Evolutionary conservation across 208 protist genomes (phyloP).

Genomic region (Crithidia thermophila): DNA sequence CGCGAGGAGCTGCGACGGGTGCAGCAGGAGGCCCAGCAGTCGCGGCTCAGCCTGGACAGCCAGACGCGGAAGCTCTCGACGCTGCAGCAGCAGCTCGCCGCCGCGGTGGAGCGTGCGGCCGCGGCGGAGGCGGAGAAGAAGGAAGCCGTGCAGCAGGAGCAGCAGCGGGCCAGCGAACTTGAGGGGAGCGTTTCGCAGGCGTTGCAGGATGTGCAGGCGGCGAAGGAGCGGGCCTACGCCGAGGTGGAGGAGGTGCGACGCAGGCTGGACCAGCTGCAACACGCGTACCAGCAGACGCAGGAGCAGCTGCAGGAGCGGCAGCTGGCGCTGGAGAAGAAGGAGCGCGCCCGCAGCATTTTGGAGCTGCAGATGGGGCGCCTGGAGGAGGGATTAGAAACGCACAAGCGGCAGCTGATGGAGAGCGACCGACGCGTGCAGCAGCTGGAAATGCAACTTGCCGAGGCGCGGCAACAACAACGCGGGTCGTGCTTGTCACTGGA

Average conservation of each 20-base stretch:
- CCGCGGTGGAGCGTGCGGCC: slow-evolving; percentile 9
- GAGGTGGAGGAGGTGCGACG: slow-evolving; percentile 41
- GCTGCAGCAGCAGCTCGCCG: slow-evolving; percentile 36
- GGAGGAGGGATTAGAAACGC: slow-evolving; percentile 52
- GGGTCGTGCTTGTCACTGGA: slow-evolving; percentile 52
- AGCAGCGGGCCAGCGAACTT: slow-evolving; percentile 26
- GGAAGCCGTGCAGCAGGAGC: slow-evolving; percentile 18
- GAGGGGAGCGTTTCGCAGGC: slow-evolving; percentile 35
- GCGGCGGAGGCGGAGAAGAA: slow-evolving; percentile 27
- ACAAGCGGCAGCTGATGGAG: slow-evolving; percentile 56
- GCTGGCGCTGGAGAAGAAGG: slow-evolving; percentile 21
- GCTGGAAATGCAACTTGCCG: slow-evolving; percentile 48
- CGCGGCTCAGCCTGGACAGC: slow-evolving; percentile 20
- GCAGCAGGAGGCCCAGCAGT: slow-evolving; percentile 33
- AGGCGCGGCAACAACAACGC: slow-evolving; percentile 43
- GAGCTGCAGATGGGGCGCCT: slow-evolving; percentile 44
- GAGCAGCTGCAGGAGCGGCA: slow-evolving; percentile 30
- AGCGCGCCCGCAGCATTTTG: slow-evolving; percentile 41
- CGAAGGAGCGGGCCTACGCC: slow-evolving; percentile 30
- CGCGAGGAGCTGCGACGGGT: slow-evolving; percentile 30
- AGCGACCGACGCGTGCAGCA: slow-evolving; percentile 44
- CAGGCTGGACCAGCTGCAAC: slow-evolving; percentile 31
- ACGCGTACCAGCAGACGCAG: slow-evolving; percentile 27
- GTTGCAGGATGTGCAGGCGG: slow-evolving; percentile 34
- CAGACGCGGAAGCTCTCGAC: slow-evolving; percentile 19